These are phyloP conservation scores for Venturia oleaginea DNA, from an alignment of 2,329 filamentous ascomycete genomes.

Conservation along the genomic window DNA sequence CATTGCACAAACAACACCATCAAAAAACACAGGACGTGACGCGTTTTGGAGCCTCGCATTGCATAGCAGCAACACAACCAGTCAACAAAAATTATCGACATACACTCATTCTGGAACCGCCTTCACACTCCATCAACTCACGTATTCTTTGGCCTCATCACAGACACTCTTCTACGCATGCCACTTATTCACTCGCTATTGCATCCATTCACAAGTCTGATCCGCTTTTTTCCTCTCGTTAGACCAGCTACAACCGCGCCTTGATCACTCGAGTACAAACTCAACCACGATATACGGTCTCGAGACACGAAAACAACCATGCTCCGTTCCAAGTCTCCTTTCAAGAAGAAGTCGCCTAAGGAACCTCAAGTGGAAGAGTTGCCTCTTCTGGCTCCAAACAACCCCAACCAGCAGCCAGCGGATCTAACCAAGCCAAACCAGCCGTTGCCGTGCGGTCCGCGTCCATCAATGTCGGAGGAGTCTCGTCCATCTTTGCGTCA, in stretches of 20 bases:
- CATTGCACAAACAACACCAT: background rate
- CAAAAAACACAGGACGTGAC: background rate
- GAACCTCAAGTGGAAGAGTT: background rate
- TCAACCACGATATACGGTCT: background rate
- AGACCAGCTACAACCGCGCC: background rate
- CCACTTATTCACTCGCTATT: background rate
- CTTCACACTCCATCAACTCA: background rate
- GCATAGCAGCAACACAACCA: background rate
- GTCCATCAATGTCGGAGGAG: background rate
- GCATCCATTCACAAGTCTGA: background rate
- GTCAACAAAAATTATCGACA: background rate
- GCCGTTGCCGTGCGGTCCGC: background rate
- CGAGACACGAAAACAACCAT: background rate
- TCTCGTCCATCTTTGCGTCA: background rate
- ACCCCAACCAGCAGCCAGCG: background rate
- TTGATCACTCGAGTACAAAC: background rate
- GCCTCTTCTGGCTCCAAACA: background rate
- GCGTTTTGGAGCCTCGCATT: background rate
- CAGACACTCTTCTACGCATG: background rate
- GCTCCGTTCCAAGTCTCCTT: conserved; percentile 9
- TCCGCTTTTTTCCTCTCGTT: background rate
- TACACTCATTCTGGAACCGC: background rate
- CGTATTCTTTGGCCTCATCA: background rate
- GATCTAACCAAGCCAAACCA: background rate
- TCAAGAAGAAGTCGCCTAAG: conserved; percentile 9